Conservation (phyloP, 257 asterid species). For the Perilla frutescens region DNA sequence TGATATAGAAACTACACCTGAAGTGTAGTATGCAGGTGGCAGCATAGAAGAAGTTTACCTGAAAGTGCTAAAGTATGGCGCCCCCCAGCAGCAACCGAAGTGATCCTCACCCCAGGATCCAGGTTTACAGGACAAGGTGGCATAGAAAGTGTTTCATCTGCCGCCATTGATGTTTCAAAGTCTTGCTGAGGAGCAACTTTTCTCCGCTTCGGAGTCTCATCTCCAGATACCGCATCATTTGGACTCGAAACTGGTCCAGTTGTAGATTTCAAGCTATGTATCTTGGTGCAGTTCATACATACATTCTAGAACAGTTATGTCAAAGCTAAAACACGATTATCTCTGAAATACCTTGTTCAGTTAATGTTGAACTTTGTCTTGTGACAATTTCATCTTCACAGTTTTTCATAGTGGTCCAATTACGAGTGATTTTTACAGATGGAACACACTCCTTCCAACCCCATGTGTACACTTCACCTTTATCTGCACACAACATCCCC, state of each 20-base stretch:
- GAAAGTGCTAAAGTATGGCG: slow-evolving; percentile 78
- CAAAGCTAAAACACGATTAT: background rate
- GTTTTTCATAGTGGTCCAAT: slow-evolving; percentile 42
- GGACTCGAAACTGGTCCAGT: slow-evolving; percentile 41
- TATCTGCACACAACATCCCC: slow-evolving; percentile 45
- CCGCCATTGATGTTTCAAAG: slow-evolving; percentile 45
- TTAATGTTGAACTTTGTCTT: slow-evolving; percentile 45
- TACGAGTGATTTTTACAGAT: slow-evolving; percentile 50
- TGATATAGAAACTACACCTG: slow-evolving; percentile 38
- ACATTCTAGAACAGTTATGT: background rate
- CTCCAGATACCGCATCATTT: slow-evolving; percentile 53
- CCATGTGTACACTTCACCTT: slow-evolving; percentile 70
- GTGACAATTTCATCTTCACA: slow-evolving; percentile 47
- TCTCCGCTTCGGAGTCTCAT: slow-evolving; percentile 62
- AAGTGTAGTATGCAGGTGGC: slow-evolving; percentile 21
- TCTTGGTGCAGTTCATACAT: background rate
- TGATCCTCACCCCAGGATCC: slow-evolving; percentile 73
- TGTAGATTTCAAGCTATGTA: slow-evolving; percentile 41
- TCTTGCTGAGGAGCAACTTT: slow-evolving; percentile 56
- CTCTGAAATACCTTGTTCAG: slow-evolving; percentile 56
- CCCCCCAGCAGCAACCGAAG: slow-evolving; percentile 84
- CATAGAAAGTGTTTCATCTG: slow-evolving; percentile 70
- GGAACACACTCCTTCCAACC: slow-evolving; percentile 95
- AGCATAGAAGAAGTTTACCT: slow-evolving; percentile 50
- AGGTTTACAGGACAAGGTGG: slow-evolving; percentile 69